Base-by-base conservation (phyloP, 1,284 basidiomycete genomes). In the Acaromyces ingoldii region DNA sequence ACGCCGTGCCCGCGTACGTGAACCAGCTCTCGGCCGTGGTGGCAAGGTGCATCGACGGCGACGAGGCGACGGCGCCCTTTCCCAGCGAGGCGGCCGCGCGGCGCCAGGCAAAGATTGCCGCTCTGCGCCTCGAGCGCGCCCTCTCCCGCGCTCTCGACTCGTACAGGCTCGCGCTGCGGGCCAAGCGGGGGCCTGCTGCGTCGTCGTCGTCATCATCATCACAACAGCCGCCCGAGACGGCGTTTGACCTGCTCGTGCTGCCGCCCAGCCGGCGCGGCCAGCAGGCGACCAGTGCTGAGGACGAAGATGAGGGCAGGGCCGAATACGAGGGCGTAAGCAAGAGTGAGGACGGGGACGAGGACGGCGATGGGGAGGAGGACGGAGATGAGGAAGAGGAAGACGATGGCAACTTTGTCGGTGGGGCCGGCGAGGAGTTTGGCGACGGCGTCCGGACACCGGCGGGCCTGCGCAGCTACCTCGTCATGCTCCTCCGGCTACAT, bases 21-120 rank as follows among this genome's bases (percentile, higher is more conserved):
- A 19, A 41, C 21, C 34, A 17, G 17, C 17, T 30, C 5, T 25
- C 25, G 15, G 39, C 31, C 28, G 17, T 17, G 22, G 15, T 9
- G 19, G 19, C 29, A 15, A n/a, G 28, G 22, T 19, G 34, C 29
- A 45, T 6, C 4, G 42, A 19, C n/a, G 42, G 29, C n/a, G 25
- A 26, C 13, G 17, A 21, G 22, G 25, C 19, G 4, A 15, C 11
- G 5, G 29, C 42, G 17, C 42, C 42, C 5, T 21, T 45, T 4
- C 42, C 42, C 15, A 11, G 17, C 30, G 44, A 36, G 11, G 44
- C 53, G 19, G 33, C 47, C 13, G 38, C 38, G 22, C 41, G 47
- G 9, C 59, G 70, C 15, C 58, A 62, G 37, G 51, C 62, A 51
- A 74, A 73, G 49, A 70, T 74, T 40, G 62, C 66, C 0, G 36